These are phyloP conservation scores for Xylariaceae sp. DNA, from an alignment of 2,329 filamentous ascomycete genomes.

Conservation along the genomic window DNA sequence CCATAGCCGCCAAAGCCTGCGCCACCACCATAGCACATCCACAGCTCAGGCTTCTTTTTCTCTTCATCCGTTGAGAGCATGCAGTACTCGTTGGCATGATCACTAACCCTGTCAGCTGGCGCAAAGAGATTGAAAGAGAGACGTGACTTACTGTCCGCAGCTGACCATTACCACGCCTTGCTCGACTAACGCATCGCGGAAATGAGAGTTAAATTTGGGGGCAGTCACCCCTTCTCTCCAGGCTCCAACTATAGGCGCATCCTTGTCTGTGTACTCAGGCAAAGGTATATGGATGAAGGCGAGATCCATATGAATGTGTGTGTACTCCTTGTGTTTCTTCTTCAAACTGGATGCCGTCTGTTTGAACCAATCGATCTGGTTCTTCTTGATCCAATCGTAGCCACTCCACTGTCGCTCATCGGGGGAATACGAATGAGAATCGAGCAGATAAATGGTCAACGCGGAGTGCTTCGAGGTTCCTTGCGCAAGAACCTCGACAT, in stretches of 20 bases:
- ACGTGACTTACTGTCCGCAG: constrained; percentile 74
- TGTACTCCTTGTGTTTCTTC: constrained; percentile 76
- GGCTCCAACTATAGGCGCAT: constrained; percentile 60
- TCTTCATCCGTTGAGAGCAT: constrained; percentile 58
- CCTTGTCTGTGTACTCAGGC: constrained; percentile 71
- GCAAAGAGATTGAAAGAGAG: too few species aligned
- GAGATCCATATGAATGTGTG: constrained; percentile 88
- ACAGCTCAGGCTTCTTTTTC: constrained; percentile 63
- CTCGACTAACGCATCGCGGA: constrained; percentile 82
- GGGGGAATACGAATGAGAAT: constrained; percentile 88
- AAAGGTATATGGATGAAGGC: constrained; percentile 97
- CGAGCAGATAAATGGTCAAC: constrained; percentile 88
- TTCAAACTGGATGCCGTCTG: constrained; percentile 70
- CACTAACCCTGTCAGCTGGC: constrained; percentile 40
- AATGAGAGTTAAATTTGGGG: constrained; percentile 85
- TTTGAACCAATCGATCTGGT: constrained; percentile 92
- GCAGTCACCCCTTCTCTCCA: constrained; percentile 85
- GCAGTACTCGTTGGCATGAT: constrained; percentile 97
- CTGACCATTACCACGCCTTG: constrained; percentile 83
- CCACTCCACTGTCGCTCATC: constrained; percentile 85
- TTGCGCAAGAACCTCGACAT: constrained; percentile 81
- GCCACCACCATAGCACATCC: constrained; percentile 98
- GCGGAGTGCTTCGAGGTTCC: constrained; percentile 80
- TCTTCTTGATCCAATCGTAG: constrained; percentile 95
- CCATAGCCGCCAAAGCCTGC: constrained; percentile 93